Evolutionary conservation across 2,329 filamentous ascomycete species (phyloP), one percentile per base, ranked within the genome.

Genomic region (Emmonsiellopsis sp.): DNA sequence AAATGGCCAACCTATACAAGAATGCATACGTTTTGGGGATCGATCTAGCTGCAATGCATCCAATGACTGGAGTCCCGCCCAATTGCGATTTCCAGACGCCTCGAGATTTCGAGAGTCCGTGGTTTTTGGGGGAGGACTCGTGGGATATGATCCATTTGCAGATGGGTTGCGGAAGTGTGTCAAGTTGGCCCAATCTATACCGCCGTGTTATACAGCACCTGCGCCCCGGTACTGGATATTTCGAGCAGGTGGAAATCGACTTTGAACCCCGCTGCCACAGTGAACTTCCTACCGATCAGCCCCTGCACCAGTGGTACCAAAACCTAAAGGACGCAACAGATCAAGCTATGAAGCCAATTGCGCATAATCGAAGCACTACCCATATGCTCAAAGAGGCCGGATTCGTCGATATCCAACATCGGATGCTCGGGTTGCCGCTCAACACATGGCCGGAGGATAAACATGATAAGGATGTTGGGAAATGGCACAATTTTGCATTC

Each of bases 181-280:
- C 77, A 21, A 84, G 83, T 63, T 96, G 89, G 90, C 76, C 78
- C 3, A 77, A 79, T 45, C 72, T 93, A 43, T 96, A 95, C 68
- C 72, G 75, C 57, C 86, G 87, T 61, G 75, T 85, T 34, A 84
- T 83, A 60, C 72, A 78, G 80, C 87, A 94, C 64, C 77, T 96
- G 31, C 83, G 83, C 61, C 88, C 89, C 1, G 84, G 85, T 1
- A 78, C 74, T 42, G 92, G 91, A 52, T 80, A 78, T 65, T 78
- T 96, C 53, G 91, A 97, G 69, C 89, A 95, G 60, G 81, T 95
- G 47, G 92, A 97, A 67, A 86, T 97, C 52, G 89, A 97, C 68
- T 87, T 87, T 69, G 75, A 80, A 47, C 88, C 89, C 14, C 82
- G 82, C 50, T 86, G 83, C 63, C 85, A 89, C 57, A 49, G 45